Evolutionary conservation across 768 basidiomycete genomes (phyloP), one percentile per base, ranked within the genome.

Genomic region (Auriscalpium vulgare): DNA sequence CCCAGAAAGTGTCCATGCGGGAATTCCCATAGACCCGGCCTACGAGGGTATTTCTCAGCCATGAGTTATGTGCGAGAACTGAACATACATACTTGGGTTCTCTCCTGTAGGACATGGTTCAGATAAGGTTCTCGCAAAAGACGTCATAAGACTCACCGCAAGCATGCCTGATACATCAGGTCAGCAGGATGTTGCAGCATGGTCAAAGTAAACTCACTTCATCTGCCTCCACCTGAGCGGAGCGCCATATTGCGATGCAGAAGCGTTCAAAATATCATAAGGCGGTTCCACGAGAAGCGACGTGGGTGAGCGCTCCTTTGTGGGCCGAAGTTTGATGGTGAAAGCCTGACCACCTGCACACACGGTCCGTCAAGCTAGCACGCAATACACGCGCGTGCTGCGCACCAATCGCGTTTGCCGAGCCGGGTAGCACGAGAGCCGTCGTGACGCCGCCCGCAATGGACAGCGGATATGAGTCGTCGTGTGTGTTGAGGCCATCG

Each of bases 361-460:
- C 13, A 7, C 13, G 40, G 36, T 44, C 10, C 37, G 21, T 53
- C 8, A 54, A 48, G 29, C 45, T 10, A 37, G 21, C 9, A 51
- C 37, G 11, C 67, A 44, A 3, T 53, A 29, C 48, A 36, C 21
- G 17, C 40, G 34, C 37, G 65, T 21, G 3, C 68, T 69, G 51
- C 64, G 35, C 56, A 81, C 83, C 84, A 48, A 87, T 84, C 13
- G 82, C 81, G 65, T 82, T 77, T 10, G 74, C 80, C 47, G 82
- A 86, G 0, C 89, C 90, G 3, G 91, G 91, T 1, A 93, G 74
- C 21, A 93, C 73, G 37, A 90, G 74, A 3, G 86, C 77, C 0
- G 87, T 87, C 0, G 91, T 92, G 13, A 92, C 78, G 10, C 92
- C 91, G 10, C 91, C 90, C 0, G 89, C 71, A 56, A 88, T 79